Percentiles rank a stretch among this genome's conserved stretches.
These are phyloP conservation scores for Rosellinia necatrix DNA, from an alignment of 2,329 filamentous ascomycete genomes.

Conservation along the genomic window DNA sequence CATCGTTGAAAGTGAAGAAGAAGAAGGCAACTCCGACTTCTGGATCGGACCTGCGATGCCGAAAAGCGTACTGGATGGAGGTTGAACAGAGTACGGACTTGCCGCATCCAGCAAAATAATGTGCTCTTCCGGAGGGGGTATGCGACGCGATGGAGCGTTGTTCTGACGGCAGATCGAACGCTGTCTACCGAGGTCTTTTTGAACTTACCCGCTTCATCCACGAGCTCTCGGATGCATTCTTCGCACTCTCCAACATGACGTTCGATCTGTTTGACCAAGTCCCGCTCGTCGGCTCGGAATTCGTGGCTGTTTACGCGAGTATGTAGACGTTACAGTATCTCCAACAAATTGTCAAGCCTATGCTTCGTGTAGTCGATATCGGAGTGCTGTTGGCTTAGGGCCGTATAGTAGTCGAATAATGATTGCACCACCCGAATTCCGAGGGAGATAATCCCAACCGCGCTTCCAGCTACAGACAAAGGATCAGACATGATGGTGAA, in stretches of 20 bases:
- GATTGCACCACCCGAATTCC: background rate
- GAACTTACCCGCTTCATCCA: background rate
- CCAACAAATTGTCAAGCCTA: background rate
- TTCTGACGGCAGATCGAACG: too few relatives aligned
- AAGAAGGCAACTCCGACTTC: conserved; percentile 43
- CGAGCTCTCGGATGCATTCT: background rate
- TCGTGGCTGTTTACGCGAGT: background rate
- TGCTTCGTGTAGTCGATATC: background rate
- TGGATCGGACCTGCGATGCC: conserved; percentile 27
- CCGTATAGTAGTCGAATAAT: background rate
- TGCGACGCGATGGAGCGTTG: background rate
- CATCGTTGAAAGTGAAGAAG: conserved; percentile 47
- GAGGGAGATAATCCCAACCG: background rate
- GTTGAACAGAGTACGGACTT: conserved; percentile 48
- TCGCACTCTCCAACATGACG: background rate
- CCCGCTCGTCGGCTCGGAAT: background rate
- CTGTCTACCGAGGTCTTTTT: background rate
- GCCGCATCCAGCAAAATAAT: conserved; percentile 44
- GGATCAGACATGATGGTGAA: background rate
- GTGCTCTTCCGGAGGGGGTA: background rate
- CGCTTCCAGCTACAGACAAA: background rate
- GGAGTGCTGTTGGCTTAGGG: background rate
- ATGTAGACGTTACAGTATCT: background rate
- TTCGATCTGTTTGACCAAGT: background rate
- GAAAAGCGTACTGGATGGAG: conserved; percentile 31